phyloP scores from a whole-genome alignment of 2,329 filamentous ascomycete species.

The Beauveria caledonica region DNA sequence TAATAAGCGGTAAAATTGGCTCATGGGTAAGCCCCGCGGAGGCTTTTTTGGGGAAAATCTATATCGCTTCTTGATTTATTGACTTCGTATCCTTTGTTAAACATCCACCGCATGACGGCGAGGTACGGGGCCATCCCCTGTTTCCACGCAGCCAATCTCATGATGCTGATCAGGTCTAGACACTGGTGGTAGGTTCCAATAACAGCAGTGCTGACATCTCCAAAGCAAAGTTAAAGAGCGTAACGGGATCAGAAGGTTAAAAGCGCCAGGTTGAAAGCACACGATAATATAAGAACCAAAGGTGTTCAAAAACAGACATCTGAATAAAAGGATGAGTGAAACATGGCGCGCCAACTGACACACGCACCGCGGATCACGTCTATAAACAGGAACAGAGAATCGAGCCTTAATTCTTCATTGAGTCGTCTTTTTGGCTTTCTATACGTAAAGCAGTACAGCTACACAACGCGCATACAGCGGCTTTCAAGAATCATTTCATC shows the following conservation, averaged over 20 bases:
- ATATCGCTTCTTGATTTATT: not conserved
- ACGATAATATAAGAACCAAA: too few relatives aligned
- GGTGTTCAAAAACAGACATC: too few relatives aligned
- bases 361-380: not conserved
- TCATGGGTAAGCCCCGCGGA: not conserved
- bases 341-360: too few relatives aligned
- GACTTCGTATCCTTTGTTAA: not conserved
- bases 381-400: slow-evolving; percentile 4
- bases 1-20: not conserved
- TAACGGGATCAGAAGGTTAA: too few relatives aligned
- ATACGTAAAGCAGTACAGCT: not conserved
- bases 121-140: not conserved
- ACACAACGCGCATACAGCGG: not conserved
- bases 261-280: too few relatives aligned
- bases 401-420: slow-evolving; percentile 16
- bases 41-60: not conserved
- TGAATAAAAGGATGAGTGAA: too few relatives aligned
- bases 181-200: not conserved
- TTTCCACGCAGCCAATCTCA: not conserved
- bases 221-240: not conserved
- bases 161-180: not conserved
- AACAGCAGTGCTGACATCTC: not conserved
- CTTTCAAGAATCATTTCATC: slow-evolving; percentile 7
- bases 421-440: slow-evolving; percentile 12
- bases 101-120: not conserved